phyloP scores from a whole-genome alignment of 805 yeast genomes.

The Candida dajiaensis region DNA sequence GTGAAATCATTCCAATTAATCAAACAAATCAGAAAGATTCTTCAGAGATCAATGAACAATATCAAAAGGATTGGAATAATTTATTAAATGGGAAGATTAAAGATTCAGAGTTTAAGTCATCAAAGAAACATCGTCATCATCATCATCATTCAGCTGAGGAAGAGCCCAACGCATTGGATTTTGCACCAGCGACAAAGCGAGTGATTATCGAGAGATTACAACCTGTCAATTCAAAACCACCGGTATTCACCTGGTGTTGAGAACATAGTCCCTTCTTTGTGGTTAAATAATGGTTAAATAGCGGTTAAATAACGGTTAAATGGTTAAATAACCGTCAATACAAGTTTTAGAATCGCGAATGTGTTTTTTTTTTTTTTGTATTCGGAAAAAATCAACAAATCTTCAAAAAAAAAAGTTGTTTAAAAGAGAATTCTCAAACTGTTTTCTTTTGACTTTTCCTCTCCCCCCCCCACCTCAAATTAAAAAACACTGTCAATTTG shows the following conservation, averaged over 20 bases:
- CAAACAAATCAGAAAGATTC: constrained; percentile 1
- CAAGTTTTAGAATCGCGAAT: not conserved
- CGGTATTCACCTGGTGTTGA: constrained; percentile 65
- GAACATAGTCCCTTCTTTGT: too few species aligned
- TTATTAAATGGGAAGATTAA: constrained; percentile 26
- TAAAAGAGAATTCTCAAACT: not conserved
- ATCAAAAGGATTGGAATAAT: constrained; percentile 27
- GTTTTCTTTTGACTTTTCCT: too few species aligned
- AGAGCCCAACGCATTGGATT: constrained; percentile 7
- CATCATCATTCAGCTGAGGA: constrained; percentile 1
- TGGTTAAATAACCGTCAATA: too few species aligned
- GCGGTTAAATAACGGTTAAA: too few species aligned
- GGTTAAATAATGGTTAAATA: too few species aligned
- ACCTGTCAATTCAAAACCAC: constrained; percentile 48
- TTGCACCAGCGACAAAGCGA: constrained; percentile 21
- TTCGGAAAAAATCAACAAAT: not conserved
- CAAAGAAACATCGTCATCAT: not conserved
- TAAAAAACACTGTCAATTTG: too few species aligned
- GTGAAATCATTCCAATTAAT: not conserved
- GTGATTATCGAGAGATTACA: constrained; percentile 59
- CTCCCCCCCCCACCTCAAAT: too few species aligned
- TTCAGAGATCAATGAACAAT: constrained; percentile 9
- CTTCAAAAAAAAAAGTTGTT: too few species aligned
- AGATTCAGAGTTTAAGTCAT: constrained; percentile 19
- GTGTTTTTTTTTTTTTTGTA: too few species aligned